Percentiles rank a stretch among this genome's conserved stretches.
Conservation (phyloP, 108 stramenopile genomes). For the Parietichytrium sp. region DNA sequence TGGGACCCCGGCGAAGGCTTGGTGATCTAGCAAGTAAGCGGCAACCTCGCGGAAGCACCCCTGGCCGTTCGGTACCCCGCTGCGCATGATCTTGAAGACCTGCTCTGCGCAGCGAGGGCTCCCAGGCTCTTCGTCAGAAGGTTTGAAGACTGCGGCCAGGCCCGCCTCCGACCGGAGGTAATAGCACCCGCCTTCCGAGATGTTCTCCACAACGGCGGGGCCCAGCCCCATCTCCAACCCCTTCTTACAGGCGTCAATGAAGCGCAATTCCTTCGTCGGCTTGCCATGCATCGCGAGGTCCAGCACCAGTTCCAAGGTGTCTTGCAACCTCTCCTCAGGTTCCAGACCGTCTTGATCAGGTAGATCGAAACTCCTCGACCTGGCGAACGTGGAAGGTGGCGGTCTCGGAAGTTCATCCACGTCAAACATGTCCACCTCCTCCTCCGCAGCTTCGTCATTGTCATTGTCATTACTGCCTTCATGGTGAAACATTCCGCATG, state of each 20-base stretch:
- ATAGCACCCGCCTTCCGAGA: constrained; percentile 8
- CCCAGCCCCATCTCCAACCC: not conserved
- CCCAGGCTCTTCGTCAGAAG: constrained; percentile 20
- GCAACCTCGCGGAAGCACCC: constrained; percentile 91
- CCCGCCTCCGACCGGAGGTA: constrained; percentile 8
- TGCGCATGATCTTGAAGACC: not conserved
- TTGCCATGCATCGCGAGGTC: not conserved
- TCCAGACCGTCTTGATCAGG: too few relatives aligned
- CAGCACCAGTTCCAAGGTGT: constrained; percentile 18
- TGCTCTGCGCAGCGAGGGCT: not conserved
- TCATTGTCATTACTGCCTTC: too few relatives aligned
- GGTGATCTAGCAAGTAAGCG: constrained; percentile 85
- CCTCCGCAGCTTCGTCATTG: too few relatives aligned
- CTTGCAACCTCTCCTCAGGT: not conserved
- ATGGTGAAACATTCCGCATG: too few relatives aligned
- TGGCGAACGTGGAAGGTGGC: too few relatives aligned
- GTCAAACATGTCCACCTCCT: too few relatives aligned
- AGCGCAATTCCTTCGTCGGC: not conserved
- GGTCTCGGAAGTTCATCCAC: too few relatives aligned
- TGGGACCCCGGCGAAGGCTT: constrained; percentile 79
- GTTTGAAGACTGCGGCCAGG: constrained; percentile 20
- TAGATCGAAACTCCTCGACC: too few relatives aligned
- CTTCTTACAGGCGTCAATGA: not conserved
- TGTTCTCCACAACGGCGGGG: not conserved
- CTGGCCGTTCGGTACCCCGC: constrained; percentile 85